phyloP scores from a whole-genome alignment of 1,139 yeast genomes.

The Zygosaccharomyces pseudobailii region DNA sequence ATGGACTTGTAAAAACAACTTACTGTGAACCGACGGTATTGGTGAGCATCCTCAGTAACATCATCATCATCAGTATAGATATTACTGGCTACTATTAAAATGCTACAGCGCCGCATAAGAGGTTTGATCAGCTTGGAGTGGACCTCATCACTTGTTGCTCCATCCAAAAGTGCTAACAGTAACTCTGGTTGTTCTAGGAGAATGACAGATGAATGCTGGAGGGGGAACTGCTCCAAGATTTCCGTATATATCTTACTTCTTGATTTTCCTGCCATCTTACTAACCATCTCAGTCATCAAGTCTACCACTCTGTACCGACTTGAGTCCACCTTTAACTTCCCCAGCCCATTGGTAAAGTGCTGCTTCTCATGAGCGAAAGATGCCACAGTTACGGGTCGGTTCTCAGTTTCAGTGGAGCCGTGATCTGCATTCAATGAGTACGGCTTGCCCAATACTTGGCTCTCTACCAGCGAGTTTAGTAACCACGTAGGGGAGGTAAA shows the following conservation, averaged over 20 bases:
- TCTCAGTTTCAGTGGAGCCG: background rate
- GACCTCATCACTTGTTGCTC: constrained; percentile 27
- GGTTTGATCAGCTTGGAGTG: constrained; percentile 27
- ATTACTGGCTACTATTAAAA: constrained; percentile 24
- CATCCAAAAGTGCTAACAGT: constrained; percentile 25
- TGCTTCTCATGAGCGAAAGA: constrained; percentile 29
- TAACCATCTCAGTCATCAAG: constrained; percentile 24
- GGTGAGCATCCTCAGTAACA: constrained; percentile 16
- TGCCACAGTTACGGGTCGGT: constrained; percentile 18
- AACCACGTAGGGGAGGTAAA: constrained; percentile 72
- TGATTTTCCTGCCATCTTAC: constrained; percentile 33
- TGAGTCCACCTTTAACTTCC: constrained; percentile 21
- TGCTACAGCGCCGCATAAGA: constrained; percentile 22
- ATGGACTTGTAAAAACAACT: constrained; percentile 25
- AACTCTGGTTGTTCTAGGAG: constrained; percentile 34
- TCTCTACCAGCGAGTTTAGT: constrained; percentile 38
- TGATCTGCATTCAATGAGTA: constrained; percentile 20
- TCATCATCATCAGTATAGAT: constrained; percentile 18
- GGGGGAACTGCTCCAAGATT: constrained; percentile 19
- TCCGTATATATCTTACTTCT: constrained; percentile 15
- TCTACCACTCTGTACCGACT: constrained; percentile 21
- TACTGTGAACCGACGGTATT: constrained; percentile 24
- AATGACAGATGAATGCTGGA: constrained; percentile 13
- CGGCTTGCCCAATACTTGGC: constrained; percentile 28
- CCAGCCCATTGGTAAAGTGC: constrained; percentile 19